Evolutionary conservation across 2,329 filamentous ascomycete genomes (phyloP).

Genomic region (Fusarium albidum): DNA sequence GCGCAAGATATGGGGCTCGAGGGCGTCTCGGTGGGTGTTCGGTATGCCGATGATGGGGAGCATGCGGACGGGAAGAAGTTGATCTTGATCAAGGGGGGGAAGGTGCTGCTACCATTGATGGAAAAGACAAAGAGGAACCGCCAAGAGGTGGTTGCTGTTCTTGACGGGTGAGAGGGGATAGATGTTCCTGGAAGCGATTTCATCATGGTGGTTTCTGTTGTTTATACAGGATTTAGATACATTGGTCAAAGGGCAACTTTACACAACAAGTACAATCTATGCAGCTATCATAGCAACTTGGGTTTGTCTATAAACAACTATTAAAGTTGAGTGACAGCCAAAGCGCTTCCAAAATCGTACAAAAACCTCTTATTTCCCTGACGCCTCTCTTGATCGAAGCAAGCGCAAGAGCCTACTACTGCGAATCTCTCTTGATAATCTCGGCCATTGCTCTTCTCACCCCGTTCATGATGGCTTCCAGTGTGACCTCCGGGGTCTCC

Average conservation of each 20-base stretch:
- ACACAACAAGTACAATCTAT: too few species aligned
- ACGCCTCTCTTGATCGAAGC: too few species aligned
- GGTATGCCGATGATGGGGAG: constrained; percentile 46
- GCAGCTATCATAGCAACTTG: neutral
- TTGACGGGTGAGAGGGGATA: neutral
- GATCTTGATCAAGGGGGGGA: constrained; percentile 61
- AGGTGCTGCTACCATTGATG: constrained; percentile 43
- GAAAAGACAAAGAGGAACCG: constrained; percentile 7
- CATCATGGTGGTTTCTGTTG: too few species aligned
- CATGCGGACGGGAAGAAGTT: constrained; percentile 51
- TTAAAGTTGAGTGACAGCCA: too few species aligned
- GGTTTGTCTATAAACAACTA: too few species aligned
- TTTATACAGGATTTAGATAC: too few species aligned
- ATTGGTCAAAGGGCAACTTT: too few species aligned
- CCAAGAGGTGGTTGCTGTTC: neutral
- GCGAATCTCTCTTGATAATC: constrained; percentile 8
- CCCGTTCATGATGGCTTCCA: constrained; percentile 16
- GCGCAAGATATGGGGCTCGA: constrained; percentile 70
- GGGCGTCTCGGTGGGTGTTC: constrained; percentile 62
- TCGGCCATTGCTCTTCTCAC: constrained; percentile 28
- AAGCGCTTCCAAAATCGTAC: too few species aligned
- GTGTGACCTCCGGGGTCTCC: constrained; percentile 8
- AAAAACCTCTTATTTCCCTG: neutral
- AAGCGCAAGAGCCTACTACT: constrained; percentile 1
- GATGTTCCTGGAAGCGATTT: too few species aligned